Percentiles rank a stretch among this genome's conserved stretches.
Evolutionary conservation across 495 filamentous ascomycete species (phyloP).

Genomic region (Daldinia grandis): DNA sequence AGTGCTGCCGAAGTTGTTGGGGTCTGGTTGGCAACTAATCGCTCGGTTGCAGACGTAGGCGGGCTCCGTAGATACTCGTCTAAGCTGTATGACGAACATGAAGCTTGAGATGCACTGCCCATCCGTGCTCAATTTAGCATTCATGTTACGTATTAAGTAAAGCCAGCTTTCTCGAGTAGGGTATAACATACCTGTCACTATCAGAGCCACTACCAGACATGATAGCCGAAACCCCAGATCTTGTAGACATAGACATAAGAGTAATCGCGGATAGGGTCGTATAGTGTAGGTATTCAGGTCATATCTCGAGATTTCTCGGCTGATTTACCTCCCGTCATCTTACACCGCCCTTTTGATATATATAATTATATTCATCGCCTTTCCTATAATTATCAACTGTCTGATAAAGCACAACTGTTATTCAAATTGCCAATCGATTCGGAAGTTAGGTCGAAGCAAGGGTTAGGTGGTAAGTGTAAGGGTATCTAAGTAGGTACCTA

Average conservation of each 20-base stretch:
- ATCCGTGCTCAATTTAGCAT: neutral
- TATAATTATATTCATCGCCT: slow-evolving; percentile 11
- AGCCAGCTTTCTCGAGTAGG: neutral
- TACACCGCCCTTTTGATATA: slow-evolving; percentile 34
- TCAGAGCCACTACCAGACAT: slow-evolving; percentile 22
- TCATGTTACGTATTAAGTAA: neutral
- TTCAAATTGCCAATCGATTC: neutral
- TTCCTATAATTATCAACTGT: neutral
- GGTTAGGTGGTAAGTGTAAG: neutral
- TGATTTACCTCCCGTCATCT: slow-evolving; percentile 1
- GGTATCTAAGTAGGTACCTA: too few relatives aligned
- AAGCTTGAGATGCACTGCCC: slow-evolving; percentile 5
- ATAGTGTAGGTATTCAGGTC: slow-evolving; percentile 9
- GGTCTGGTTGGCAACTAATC: slow-evolving; percentile 17
- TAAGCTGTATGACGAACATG: slow-evolving; percentile 19
- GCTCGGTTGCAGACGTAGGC: slow-evolving; percentile 25
- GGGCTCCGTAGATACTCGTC: slow-evolving; percentile 30
- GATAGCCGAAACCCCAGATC: slow-evolving; percentile 9
- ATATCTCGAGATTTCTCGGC: neutral
- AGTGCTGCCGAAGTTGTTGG: slow-evolving; percentile 2
- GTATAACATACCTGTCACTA: slow-evolving; percentile 19
- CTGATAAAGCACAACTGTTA: slow-evolving; percentile 8
- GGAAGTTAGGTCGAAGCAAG: neutral
- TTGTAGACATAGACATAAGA: slow-evolving; percentile 13
- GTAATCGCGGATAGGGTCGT: neutral